Percentiles rank a stretch among this genome's conserved stretches.
Conservation (phyloP, 164 flowering plant species). For the Cinnamomum chago region DNA sequence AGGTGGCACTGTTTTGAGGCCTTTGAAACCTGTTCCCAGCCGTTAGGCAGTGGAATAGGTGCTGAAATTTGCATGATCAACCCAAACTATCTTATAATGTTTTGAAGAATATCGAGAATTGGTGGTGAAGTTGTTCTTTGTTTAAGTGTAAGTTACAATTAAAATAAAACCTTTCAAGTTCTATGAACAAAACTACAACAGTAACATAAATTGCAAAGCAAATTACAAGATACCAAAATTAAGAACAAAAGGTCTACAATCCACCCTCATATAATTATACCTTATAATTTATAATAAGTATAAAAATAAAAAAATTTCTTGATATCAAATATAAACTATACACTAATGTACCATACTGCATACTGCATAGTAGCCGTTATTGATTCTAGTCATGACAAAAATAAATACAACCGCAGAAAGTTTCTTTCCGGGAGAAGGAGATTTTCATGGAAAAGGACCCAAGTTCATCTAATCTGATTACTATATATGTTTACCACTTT, state of each 20-base stretch:
- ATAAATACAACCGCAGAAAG: neutral
- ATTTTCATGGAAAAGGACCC: neutral
- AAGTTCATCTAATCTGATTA: neutral
- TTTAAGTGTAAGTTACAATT: no score
- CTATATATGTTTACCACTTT: neutral
- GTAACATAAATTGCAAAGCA: neutral
- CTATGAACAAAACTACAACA: neutral
- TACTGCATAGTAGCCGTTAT: neutral
- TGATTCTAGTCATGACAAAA: neutral
- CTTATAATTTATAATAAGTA: neutral
- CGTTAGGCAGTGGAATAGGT: no score
- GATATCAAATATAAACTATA: no score
- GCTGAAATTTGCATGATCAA: no score
- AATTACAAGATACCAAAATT: neutral
- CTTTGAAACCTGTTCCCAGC: no score
- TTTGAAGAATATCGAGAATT: no score
- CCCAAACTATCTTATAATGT: no score
- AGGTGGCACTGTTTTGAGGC: no score
- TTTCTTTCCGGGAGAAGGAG: neutral
- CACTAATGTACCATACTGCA: neutral
- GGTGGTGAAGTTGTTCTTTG: no score
- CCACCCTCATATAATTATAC: neutral
- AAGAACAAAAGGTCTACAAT: neutral
- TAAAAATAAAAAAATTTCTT: no score
- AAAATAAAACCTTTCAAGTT: no score